Base-by-base conservation (phyloP, 1,284 basidiomycete genomes). In the Austroboletus novae-zelandiae region DNA sequence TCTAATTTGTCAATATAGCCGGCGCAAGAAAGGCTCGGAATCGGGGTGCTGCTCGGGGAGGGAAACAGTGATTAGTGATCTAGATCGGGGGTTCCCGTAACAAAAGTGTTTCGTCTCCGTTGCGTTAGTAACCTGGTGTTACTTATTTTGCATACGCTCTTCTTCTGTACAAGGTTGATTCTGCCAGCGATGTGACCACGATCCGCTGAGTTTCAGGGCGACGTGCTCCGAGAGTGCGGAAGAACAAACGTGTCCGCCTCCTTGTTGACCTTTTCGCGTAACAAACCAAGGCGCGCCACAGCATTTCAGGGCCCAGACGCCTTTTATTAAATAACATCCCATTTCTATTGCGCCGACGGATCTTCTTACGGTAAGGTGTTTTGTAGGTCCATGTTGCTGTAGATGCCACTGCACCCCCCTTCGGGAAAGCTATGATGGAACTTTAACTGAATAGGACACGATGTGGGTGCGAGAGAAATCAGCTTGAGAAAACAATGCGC, bases 371-470 rank as follows among this genome's bases (percentile, higher is more conserved):
- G 64, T 65, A 66, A 58, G 59, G 50, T 27, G 40, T 4, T 3
- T 8, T 57, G 50, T 57, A 4, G 62, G 52, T 51, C 61, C 62
- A 59, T 50, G 50, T 53, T 66, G 61, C 61, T 51, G 63, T 57
- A 23, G 48, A 50, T 56, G 40, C n/a, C 30, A 40, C 51, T 13
- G 48, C 9, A 39, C 20, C 35, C 30, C 8, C 34, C 15, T 15
- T n/a, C 20, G 5, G 37, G 18, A 2, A 27, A 43, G 9, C n/a
- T 29, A 42, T 23, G 37, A 43, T 13, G 31, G 57, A 56, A 56
- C 48, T 39, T 1, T 23, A 18, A 17, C 14, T 15, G 18, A 25
- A 43, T 13, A n/a, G 5, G 25, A 18, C 60, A 57, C 49, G 56
- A 50, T 52, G 49, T 15, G 8, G 18, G 40, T 36, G 8, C 15